Evolutionary conservation across 2,329 filamentous ascomycete species (phyloP), one percentile per base, ranked within the genome.

Genomic region (Emericellopsis atlantica): DNA sequence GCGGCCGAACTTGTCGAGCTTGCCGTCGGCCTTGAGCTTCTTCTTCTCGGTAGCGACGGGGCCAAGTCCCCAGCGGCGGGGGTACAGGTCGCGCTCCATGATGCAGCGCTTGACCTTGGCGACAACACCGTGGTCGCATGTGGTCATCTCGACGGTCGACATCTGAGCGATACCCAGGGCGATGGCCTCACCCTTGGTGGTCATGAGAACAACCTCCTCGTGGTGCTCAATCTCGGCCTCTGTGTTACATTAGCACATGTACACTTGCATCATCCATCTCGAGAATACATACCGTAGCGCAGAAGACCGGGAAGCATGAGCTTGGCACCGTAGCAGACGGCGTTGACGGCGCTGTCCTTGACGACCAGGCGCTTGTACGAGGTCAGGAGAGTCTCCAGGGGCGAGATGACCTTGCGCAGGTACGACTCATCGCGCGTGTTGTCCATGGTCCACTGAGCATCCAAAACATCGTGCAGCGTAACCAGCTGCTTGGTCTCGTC

Each of bases 81-180:
- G 92, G 75, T 98, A 98, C 44, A 96, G 74, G 61, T 96, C 92
- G 54, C 92, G 85, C 74, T 98, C 92, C 92, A 98, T 98, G 65
- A 98, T 98, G 66, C 89, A 95, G 55, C 92, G 83, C 81, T 98
- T 98, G 61, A 98, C 87, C 74, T 95, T 96, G 53, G 92, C 92
- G 44, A 96, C 90, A 44, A 95, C 88, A 54, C 92, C 92, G 65
- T 98, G 92, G 59, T 96, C 89, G 65, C 92, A 96, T 29, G 88
- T 90, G 24, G 87, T 87, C 65, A 98, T 85, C 69, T 96, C 92
- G 38, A 95, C 88, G 3, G 89, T 94, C 32, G 88, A 95, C 92
- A 98, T 98, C 64, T 94, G 86, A 15, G 92, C 88, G 55, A 95
- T 94, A 54, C 84, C 92, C 46, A 98, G 77, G 44, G 92, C 92